Evolutionary conservation across 2,329 filamentous ascomycete genomes (phyloP), one percentile per base, ranked within the genome.

Genomic region (Zalaria obscura): DNA sequence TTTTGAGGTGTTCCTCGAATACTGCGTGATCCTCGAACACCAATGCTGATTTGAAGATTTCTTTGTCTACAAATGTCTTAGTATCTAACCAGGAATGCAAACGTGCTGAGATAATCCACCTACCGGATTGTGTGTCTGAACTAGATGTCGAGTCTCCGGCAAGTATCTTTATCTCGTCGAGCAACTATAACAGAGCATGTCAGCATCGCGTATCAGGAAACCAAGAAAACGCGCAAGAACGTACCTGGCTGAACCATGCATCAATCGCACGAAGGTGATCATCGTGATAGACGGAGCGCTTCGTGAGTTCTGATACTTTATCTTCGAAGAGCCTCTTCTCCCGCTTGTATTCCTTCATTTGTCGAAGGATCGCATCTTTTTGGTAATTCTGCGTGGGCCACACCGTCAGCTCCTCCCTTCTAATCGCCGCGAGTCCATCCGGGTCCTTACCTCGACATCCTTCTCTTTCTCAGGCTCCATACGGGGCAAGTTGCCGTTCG

Each of bases 271-370:
- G 79, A 40, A 98, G 68, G 60, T 96, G 91, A 53, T 96, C 87
- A 63, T 96, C 86, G 64, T 96, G 86, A 62, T 91, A 78, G 47
- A 75, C 72, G 27, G 83, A 76, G 55, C 78, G 75, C 59, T 86
- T 87, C 49, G 83, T 76, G 48, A 93, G 68, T 50, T 93, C 83
- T 56, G 80, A 80, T 47, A 95, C 69, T 56, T 84, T 83, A 44
- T 76, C 70, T 66, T 96, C 88, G 47, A 93, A 68, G 34, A 82
- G 83, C 44, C 74, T 72, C 59, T 87, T 88, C 59, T 93, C 86
- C 52, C 91, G 80, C 65, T 93, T 94, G 64, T 93, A 95, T 64
- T 96, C 91, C 58, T 87, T 84, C 87, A 98, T 94, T 66, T 95
- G 89, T 44, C 93, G 85, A 55, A 84, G 81, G 59, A 98, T 94